phyloP scores from a whole-genome alignment of 2,329 filamentous ascomycete species.

The Ceratocystis albifundus region DNA sequence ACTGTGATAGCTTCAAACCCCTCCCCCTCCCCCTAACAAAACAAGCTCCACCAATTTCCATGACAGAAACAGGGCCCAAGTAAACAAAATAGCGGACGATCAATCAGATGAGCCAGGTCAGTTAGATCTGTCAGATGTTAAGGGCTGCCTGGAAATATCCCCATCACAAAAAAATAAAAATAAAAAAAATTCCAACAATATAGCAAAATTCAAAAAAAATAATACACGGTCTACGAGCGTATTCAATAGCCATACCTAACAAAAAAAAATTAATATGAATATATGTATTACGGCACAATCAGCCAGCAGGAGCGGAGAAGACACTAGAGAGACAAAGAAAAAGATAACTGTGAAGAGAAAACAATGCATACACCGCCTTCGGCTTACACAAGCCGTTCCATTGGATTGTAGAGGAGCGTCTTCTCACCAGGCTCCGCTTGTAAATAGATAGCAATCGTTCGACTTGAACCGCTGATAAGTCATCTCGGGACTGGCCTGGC shows the following conservation, averaged over 20 bases:
- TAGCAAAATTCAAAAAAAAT: too few species aligned
- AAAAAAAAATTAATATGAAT: too few species aligned
- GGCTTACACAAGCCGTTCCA: not conserved
- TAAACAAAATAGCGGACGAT: not conserved
- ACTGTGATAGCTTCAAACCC: not conserved
- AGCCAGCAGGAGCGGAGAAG: not conserved
- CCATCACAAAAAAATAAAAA: too few species aligned
- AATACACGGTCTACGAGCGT: too few species aligned
- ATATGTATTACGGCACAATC: not conserved
- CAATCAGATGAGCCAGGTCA: not conserved
- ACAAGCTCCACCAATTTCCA: slow-evolving; percentile 3
- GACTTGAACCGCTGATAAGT: not conserved
- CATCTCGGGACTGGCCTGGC: not conserved
- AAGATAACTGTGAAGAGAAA: not conserved
- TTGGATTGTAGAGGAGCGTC: not conserved
- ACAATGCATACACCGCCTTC: not conserved
- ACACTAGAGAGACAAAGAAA: not conserved
- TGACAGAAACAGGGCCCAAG: slow-evolving; percentile 3
- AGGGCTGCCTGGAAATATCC: too few species aligned
- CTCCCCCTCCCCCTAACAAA: not conserved
- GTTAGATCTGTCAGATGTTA: too few species aligned
- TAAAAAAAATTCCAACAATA: too few species aligned
- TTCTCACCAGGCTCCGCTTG: not conserved
- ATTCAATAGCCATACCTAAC: too few species aligned
- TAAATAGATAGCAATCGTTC: not conserved